Evolutionary conservation across 2,329 filamentous ascomycete species (phyloP), one percentile per base, ranked within the genome.

Genomic region (Fonsecaea nubica): DNA sequence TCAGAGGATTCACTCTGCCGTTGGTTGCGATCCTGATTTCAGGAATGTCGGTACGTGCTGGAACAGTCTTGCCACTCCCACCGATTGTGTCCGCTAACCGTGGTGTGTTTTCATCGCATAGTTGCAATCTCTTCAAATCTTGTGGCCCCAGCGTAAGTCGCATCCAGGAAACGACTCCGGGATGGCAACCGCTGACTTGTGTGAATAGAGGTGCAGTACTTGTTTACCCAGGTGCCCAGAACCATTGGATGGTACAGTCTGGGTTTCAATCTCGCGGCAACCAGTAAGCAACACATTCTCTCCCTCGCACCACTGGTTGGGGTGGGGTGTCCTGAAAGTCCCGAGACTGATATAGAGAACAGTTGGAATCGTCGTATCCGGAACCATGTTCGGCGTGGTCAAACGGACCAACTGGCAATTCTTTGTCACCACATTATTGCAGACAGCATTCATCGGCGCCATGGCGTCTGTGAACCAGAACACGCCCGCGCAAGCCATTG

Each of bases 61-160:
- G 30, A 32, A 4, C 30, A 32, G 30, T 32, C 4, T 6, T 6
- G 30, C 6, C 2, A 32, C 3, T 32, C 30, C 30, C 30, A 32
- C 30, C 6, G 4, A 32, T 4, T 4, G 4, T 32, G 30, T 32
- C 30, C 30, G 30, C 30, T 32, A 32, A 32, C 30, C 0, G 30
- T 32, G 4, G 2, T 6, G 2, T 32, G 30, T 32, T 32, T 4
- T 32, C 25, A 25, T 25, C 30, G 30, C 30, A 32, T 6, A 32
- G 30, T 4, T 32, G 30, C 30, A 32, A 32, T 32, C 30, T 8
- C 35, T 38, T 38, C 35, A 38, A 57, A 50, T 63, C 30, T 25
- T 63, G n/a, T 63, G 60, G 60, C 60, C 60, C 33, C 60, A 63
- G 30, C 35, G 60, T 63, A 35, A 25, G 53, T 30, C n/a, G 8